A percentile compares a stretch with the other conserved stretches of the same genome.
Conservation (phyloP, 176 grass and related monocot genomes). For the Tillandsia fasciculata region DNA sequence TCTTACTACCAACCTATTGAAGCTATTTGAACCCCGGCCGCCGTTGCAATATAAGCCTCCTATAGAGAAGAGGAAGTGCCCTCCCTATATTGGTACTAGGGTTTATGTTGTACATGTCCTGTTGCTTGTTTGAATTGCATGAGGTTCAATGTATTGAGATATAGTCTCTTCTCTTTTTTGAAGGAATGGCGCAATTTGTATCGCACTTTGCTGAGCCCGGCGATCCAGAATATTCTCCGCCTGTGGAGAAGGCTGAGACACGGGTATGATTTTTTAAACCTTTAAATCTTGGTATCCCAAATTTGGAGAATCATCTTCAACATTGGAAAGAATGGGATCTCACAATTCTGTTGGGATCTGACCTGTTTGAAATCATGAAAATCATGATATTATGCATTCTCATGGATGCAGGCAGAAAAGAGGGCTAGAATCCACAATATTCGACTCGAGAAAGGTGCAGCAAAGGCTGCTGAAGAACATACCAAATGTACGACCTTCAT, state of each 20-base stretch:
- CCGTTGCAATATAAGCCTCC: slow-evolving; percentile 73
- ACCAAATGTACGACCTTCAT: slow-evolving; percentile 48
- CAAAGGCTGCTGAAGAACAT: slow-evolving; percentile 58
- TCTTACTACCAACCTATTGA: slow-evolving; percentile 78
- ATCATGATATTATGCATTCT: not conserved
- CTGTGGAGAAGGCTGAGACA: slow-evolving; percentile 24
- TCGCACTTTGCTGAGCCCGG: slow-evolving; percentile 40
- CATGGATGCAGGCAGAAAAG: slow-evolving; percentile 43
- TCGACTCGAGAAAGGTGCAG: slow-evolving; percentile 65
- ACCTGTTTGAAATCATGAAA: not conserved
- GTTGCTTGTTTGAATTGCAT: not conserved
- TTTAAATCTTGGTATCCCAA: slow-evolving; percentile 3
- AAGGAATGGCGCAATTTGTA: slow-evolving; percentile 62
- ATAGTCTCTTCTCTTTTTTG: not conserved
- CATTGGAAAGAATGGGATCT: no score
- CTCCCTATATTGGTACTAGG: slow-evolving; percentile 41
- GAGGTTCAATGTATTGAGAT: not conserved
- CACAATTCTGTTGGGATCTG: no score
- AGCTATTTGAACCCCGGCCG: slow-evolving; percentile 79
- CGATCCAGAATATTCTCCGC: slow-evolving; percentile 54
- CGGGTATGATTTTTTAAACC: slow-evolving; percentile 1
- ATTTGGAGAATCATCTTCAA: slow-evolving; percentile 3
- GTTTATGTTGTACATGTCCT: not conserved
- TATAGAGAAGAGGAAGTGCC: slow-evolving; percentile 60
- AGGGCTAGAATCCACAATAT: slow-evolving; percentile 47